Conservation (phyloP, 2,329 filamentous ascomycete genomes). For the Cryphonectria naterciae region DNA sequence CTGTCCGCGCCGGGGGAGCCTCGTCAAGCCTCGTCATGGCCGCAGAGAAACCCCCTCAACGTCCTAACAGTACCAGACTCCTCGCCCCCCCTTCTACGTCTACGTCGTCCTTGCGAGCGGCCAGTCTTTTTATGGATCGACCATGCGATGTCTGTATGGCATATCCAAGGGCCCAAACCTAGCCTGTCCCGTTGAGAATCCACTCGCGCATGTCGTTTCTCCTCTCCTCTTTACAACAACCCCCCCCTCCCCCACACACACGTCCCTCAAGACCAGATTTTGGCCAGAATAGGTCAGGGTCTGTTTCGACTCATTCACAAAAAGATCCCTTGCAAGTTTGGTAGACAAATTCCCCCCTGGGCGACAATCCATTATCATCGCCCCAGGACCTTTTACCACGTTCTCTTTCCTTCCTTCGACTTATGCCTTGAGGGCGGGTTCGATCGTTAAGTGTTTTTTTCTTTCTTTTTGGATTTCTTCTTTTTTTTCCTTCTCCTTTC, state of each 20-base stretch:
- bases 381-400: constrained; percentile 44
- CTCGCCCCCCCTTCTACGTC: constrained; percentile 26
- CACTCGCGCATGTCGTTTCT: constrained; percentile 37
- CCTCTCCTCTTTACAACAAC: constrained; percentile 30
- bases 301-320: constrained; percentile 51
- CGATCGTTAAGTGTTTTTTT: constrained; percentile 17
- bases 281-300: constrained; percentile 44
- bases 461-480: not conserved
- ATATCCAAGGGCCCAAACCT: constrained; percentile 27
- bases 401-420: constrained; percentile 33
- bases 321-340: constrained; percentile 37
- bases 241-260: constrained; percentile 25
- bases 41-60: constrained; percentile 26
- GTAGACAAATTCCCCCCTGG: constrained; percentile 30
- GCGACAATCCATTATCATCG: constrained; percentile 25
- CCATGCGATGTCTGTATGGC: constrained; percentile 36
- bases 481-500: not conserved
- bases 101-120: constrained; percentile 36
- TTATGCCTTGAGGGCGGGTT: constrained; percentile 34
- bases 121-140: constrained; percentile 39
- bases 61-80: not conserved
- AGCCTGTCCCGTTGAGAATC: constrained; percentile 34
- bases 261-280: constrained; percentile 35
- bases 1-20: constrained; percentile 18
- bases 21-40: constrained; percentile 18